Evolutionary conservation across 305 asterid species (phyloP).

Genomic region (Fraxinus xanthoxyloides): DNA sequence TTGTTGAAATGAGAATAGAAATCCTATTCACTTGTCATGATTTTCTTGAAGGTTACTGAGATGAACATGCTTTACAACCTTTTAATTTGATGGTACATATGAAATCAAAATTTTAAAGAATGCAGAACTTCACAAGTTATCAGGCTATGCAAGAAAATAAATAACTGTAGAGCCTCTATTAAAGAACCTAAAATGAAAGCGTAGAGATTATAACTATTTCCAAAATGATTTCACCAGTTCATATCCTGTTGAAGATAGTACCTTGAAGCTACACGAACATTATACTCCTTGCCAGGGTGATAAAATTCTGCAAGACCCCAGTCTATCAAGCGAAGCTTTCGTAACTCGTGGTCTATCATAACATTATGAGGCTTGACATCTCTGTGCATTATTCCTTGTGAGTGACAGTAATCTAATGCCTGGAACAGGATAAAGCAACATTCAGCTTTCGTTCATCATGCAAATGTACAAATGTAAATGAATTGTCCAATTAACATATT

Average conservation of each 20-base stretch:
- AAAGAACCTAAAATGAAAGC: background rate
- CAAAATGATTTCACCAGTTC: background rate
- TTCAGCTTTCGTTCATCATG: background rate
- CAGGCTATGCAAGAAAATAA: background rate
- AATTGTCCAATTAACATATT: conserved; percentile 10
- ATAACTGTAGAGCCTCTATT: background rate
- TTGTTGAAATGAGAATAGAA: background rate
- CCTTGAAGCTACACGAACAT: conserved; percentile 97
- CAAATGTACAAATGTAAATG: conserved; percentile 2
- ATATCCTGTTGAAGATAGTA: conserved; percentile 21
- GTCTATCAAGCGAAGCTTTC: conserved; percentile 85
- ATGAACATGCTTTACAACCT: background rate
- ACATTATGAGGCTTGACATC: conserved; percentile 95
- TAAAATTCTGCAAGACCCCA: conserved; percentile 98
- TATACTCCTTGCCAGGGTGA: conserved; percentile 86
- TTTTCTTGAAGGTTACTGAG: background rate
- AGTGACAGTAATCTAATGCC: conserved; percentile 91
- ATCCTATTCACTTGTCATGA: background rate
- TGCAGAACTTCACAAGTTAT: background rate
- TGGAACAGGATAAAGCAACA: conserved; percentile 30
- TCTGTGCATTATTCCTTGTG: conserved; percentile 96
- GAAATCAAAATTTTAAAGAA: background rate
- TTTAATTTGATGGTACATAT: background rate
- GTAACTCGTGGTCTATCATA: conserved; percentile 87
- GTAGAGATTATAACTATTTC: background rate